Conservation (phyloP, 345 rosid species). For the Gossypium ekmanianum region DNA sequence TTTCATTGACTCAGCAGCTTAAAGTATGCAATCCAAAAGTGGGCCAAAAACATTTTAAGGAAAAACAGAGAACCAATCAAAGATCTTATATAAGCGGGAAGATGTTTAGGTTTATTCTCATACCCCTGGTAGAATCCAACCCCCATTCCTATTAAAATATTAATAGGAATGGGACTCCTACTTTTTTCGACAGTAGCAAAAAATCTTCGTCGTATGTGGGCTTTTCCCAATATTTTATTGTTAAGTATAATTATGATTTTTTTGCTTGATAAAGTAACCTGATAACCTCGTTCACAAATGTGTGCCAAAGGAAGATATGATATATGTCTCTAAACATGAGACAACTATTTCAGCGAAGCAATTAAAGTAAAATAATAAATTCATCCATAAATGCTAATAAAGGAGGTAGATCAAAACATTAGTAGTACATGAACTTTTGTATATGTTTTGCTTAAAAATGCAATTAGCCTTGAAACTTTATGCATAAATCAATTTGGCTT, state of each 20-base stretch:
- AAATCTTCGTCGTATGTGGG: no score
- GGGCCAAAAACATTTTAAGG: conserved; percentile 1
- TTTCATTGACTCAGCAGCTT: no score
- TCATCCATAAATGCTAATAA: conserved; percentile 10
- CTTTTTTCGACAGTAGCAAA: no score
- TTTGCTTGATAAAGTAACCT: conserved; percentile 26
- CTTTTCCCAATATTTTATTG: no score
- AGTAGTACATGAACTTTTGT: no score
- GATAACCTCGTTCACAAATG: conserved; percentile 84
- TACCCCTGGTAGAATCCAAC: conserved; percentile 99
- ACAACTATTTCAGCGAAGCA: conserved; percentile 17
- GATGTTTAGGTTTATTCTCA: conserved; percentile 22
- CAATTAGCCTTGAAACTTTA: no score
- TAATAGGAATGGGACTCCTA: no score
- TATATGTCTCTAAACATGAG: conserved; percentile 52
- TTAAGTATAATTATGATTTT: no score
- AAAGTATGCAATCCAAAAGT: neutral
- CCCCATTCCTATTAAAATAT: conserved; percentile 42
- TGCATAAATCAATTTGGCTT: no score
- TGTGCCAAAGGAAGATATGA: conserved; percentile 96
- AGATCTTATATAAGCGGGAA: conserved; percentile 1
- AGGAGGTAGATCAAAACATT: no score
- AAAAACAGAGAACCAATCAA: conserved; percentile 4
- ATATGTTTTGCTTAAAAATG: no score
- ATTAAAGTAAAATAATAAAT: neutral